phyloP scores from a whole-genome alignment of 352 stramenopile species.

The Thalassiosira livingstoniorum region DNA sequence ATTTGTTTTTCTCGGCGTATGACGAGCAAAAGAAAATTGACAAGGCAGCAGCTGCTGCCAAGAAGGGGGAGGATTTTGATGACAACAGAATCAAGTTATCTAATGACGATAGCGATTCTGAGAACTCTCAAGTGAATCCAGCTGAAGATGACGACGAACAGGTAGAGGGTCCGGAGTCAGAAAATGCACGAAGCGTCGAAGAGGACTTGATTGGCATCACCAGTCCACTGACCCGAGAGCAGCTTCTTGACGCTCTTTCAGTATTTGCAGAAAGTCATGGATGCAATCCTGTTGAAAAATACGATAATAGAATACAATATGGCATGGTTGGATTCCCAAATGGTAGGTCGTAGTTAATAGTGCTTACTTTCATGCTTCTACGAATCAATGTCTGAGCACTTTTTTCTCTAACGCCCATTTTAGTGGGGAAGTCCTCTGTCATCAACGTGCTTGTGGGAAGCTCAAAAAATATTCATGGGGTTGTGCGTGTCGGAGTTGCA shows the following conservation, averaged over 20 bases:
- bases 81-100: slow-evolving; percentile 39
- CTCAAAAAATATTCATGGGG: slow-evolving; percentile 93
- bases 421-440: slow-evolving; percentile 97
- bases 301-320: slow-evolving; percentile 85
- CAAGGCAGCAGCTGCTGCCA: slow-evolving; percentile 58
- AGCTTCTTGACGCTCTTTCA: slow-evolving; percentile 74
- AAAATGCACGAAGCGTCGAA: slow-evolving; percentile 30
- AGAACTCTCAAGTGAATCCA: slow-evolving; percentile 75
- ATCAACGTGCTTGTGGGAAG: slow-evolving; percentile 99
- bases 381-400: too few relatives aligned
- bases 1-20: slow-evolving; percentile 98
- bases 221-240: slow-evolving; percentile 63
- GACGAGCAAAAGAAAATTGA: slow-evolving; percentile 90
- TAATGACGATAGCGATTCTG: slow-evolving; percentile 49
- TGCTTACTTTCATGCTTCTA: too few relatives aligned
- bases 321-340: slow-evolving; percentile 99
- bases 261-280: slow-evolving; percentile 65
- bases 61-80: slow-evolving; percentile 44
- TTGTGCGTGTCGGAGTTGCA: slow-evolving; percentile 95
- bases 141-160: slow-evolving; percentile 87
- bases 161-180: slow-evolving; percentile 43
- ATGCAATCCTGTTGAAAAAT: slow-evolving; percentile 67
- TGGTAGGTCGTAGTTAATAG: too few relatives aligned
- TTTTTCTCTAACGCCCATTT: slow-evolving; percentile 2
- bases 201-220: slow-evolving; percentile 57